Evolutionary conservation across 2,329 filamentous ascomycete species (phyloP).

Genomic region (Chlorencoelia australis): DNA sequence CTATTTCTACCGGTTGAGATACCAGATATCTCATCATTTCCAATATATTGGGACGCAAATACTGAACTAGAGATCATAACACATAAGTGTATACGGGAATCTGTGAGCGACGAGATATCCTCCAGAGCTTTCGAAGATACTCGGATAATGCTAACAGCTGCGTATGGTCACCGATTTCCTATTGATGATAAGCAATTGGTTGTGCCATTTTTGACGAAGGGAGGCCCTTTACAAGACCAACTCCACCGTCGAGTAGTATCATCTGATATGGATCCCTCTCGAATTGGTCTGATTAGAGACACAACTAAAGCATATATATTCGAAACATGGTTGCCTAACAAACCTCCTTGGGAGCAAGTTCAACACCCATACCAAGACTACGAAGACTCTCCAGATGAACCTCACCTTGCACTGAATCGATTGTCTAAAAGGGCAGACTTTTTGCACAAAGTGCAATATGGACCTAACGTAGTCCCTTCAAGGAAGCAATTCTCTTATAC

Average conservation of each 20-base stretch:
- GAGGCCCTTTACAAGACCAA: neutral
- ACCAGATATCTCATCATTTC: slow-evolving; percentile 14
- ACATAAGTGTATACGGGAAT: slow-evolving; percentile 26
- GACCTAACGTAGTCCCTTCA: neutral
- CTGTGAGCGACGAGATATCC: neutral
- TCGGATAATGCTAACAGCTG: slow-evolving; percentile 13
- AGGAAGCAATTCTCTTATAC: slow-evolving; percentile 35
- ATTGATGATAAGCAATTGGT: slow-evolving; percentile 12
- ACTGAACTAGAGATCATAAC: slow-evolving; percentile 17
- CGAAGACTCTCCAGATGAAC: slow-evolving; percentile 33
- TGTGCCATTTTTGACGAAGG: slow-evolving; percentile 12
- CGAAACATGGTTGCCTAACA: slow-evolving; percentile 32
- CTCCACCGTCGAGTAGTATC: neutral
- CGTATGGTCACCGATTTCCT: slow-evolving; percentile 16
- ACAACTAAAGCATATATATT: slow-evolving; percentile 28
- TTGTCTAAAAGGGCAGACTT: slow-evolving; percentile 51
- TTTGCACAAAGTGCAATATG: slow-evolving; percentile 33
- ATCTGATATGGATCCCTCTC: too few species aligned
- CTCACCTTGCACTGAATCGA: slow-evolving; percentile 38
- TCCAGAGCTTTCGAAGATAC: slow-evolving; percentile 14
- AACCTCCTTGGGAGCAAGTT: slow-evolving; percentile 34
- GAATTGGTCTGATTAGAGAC: slow-evolving; percentile 18
- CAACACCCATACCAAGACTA: slow-evolving; percentile 30
- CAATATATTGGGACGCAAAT: slow-evolving; percentile 22
- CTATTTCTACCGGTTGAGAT: slow-evolving; percentile 16